These are phyloP conservation scores for Wickerhamomyces sp. DNA, from an alignment of 1,139 yeast genomes.

Conservation along the genomic window DNA sequence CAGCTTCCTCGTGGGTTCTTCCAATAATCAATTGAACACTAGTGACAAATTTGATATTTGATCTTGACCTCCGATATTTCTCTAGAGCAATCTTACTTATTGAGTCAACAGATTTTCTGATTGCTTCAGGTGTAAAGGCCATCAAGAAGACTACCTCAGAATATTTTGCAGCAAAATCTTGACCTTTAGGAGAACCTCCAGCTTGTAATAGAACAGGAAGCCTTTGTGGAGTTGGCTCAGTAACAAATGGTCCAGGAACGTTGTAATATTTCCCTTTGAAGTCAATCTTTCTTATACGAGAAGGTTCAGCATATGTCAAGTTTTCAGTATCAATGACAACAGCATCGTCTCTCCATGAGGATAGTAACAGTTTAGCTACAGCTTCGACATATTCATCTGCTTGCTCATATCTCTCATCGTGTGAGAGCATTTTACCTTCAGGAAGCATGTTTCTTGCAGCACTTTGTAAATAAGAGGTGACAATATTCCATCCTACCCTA, in stretches of 20 bases:
- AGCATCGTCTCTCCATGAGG: constrained; percentile 43
- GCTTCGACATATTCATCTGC: constrained; percentile 38
- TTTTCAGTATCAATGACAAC: constrained; percentile 27
- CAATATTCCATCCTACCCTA: constrained; percentile 41
- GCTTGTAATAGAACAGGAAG: constrained; percentile 40
- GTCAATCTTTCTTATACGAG: constrained; percentile 33
- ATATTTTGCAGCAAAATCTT: constrained; percentile 38
- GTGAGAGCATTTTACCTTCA: constrained; percentile 29
- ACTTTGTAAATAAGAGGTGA: constrained; percentile 36
- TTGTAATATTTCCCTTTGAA: constrained; percentile 33
- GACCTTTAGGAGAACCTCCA: constrained; percentile 39
- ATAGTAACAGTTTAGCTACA: constrained; percentile 33
- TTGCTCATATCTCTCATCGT: constrained; percentile 34
- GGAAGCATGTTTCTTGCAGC: constrained; percentile 31
- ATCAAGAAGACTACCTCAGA: constrained; percentile 33
- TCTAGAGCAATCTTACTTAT: constrained; percentile 22
- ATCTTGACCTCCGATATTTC: constrained; percentile 21
- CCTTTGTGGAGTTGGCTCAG: constrained; percentile 37
- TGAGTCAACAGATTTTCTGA: constrained; percentile 10
- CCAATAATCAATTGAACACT: constrained; percentile 24
- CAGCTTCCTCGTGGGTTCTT: constrained; percentile 28
- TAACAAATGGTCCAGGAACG: constrained; percentile 39
- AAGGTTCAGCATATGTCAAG: constrained; percentile 34
- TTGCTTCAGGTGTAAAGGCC: constrained; percentile 16
- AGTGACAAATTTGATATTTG: constrained; percentile 25